Evolutionary conservation across 2,329 filamentous ascomycete species (phyloP).

Genomic region (Diaporthe ilicicola): DNA sequence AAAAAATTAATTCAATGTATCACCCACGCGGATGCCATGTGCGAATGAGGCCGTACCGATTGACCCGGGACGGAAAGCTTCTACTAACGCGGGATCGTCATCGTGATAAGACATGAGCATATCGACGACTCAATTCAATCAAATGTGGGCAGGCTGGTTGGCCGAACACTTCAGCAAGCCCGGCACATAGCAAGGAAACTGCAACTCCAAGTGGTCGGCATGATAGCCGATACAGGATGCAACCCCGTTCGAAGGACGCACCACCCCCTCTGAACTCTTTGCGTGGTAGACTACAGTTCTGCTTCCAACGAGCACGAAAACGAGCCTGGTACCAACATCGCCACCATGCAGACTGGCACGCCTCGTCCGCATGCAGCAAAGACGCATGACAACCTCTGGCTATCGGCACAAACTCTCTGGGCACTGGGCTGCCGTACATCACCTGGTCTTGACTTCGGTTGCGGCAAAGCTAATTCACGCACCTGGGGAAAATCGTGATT

Average conservation of each 20-base stretch:
- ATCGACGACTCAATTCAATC: slow-evolving; percentile 7
- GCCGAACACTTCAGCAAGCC: slow-evolving; percentile 9
- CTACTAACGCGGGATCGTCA: slow-evolving; percentile 11
- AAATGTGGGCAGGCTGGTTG: slow-evolving; percentile 4
- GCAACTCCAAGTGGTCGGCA: slow-evolving; percentile 28
- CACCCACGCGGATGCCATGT: slow-evolving; percentile 20
- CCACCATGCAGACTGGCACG: slow-evolving; percentile 15
- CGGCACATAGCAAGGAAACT: slow-evolving; percentile 24
- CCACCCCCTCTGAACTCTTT: neutral
- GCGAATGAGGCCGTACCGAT: slow-evolving; percentile 14
- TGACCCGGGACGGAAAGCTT: slow-evolving; percentile 7
- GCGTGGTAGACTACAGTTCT: neutral
- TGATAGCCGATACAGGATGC: slow-evolving; percentile 30
- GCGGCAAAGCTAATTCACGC: neutral
- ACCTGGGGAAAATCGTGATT: slow-evolving; percentile 4
- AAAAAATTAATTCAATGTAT: neutral
- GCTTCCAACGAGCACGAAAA: neutral
- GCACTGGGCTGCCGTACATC: slow-evolving; percentile 1
- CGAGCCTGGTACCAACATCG: slow-evolving; percentile 10
- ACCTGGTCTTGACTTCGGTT: slow-evolving; percentile 1
- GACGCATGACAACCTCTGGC: neutral
- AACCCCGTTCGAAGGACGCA: slow-evolving; percentile 5
- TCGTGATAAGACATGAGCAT: slow-evolving; percentile 13
- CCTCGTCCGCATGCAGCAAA: slow-evolving; percentile 7
- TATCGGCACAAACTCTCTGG: slow-evolving; percentile 2